Conservation (phyloP, 768 basidiomycete genomes). For the Termitomyces sp. region DNA sequence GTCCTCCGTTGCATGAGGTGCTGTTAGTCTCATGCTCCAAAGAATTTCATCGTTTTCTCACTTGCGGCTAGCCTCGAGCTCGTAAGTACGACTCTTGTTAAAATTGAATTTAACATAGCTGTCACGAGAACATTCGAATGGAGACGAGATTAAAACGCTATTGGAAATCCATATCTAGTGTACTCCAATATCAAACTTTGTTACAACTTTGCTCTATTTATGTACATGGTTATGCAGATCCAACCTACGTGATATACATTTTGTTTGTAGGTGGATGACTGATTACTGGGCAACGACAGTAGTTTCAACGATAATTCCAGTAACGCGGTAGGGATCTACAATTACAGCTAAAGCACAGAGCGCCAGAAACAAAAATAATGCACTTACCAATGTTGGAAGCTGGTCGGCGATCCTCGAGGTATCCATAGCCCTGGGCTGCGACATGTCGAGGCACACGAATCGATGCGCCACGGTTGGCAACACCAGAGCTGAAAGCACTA, state of each 20-base stretch:
- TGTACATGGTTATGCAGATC: background rate
- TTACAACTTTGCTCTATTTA: constrained; percentile 6
- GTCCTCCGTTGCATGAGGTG: too few species aligned
- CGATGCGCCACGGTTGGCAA: constrained; percentile 96
- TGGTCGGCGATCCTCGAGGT: constrained; percentile 94
- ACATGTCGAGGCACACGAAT: constrained; percentile 96
- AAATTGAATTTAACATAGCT: too few species aligned
- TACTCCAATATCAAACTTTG: too few species aligned
- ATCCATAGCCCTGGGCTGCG: constrained; percentile 88
- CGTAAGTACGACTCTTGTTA: too few species aligned
- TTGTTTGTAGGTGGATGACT: too few species aligned
- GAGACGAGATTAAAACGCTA: too few species aligned
- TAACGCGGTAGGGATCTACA: constrained; percentile 93
- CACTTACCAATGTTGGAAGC: constrained; percentile 95
- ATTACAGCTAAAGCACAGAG: constrained; percentile 3
- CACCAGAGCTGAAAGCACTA: constrained; percentile 85
- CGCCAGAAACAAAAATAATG: constrained; percentile 6
- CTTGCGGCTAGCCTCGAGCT: too few species aligned
- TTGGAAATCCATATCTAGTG: too few species aligned
- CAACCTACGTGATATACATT: too few species aligned
- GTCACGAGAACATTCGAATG: too few species aligned
- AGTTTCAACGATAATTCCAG: constrained; percentile 84
- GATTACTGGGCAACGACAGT: constrained; percentile 63
- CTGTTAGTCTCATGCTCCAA: too few species aligned
- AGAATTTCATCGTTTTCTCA: too few species aligned